Evolutionary conservation across 83 land plant genomes (phyloP).

Genomic region (Larix sibirica): DNA sequence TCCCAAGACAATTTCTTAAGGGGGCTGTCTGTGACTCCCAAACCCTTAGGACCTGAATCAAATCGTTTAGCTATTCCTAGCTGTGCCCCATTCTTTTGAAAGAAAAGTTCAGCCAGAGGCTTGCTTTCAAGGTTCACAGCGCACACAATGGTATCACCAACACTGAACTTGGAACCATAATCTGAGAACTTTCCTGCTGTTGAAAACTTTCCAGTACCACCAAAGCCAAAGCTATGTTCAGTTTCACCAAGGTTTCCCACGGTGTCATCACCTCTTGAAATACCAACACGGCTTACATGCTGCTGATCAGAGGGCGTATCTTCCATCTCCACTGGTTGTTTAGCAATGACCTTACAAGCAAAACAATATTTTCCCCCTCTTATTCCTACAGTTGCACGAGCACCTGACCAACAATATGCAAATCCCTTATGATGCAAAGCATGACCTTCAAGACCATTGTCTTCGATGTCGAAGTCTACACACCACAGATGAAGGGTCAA

Average conservation of each 20-base stretch:
- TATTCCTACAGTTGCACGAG: constrained; percentile 53
- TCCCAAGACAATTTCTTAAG: constrained; percentile 30
- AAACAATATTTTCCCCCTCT: constrained; percentile 57
- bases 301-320: constrained; percentile 51
- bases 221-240: constrained; percentile 57
- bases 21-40: constrained; percentile 28
- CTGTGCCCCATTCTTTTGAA: constrained; percentile 52
- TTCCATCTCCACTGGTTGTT: constrained; percentile 46
- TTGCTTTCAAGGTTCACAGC: constrained; percentile 52
- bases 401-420: constrained; percentile 77
- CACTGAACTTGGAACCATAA: constrained; percentile 52
- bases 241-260: constrained; percentile 60
- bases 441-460: constrained; percentile 44
- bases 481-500: too few species aligned
- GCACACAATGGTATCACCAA: constrained; percentile 61
- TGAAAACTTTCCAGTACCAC: constrained; percentile 68
- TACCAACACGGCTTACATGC: constrained; percentile 53
- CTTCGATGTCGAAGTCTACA: constrained; percentile 49
- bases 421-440: constrained; percentile 53
- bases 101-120: constrained; percentile 40
- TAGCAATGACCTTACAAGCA: constrained; percentile 42
- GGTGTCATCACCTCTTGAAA: constrained; percentile 60
- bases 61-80: constrained; percentile 49
- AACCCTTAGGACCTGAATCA: constrained; percentile 50
- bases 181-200: constrained; percentile 34